phyloP scores from a whole-genome alignment of 306 rosid species.

The Vigna nakashimae region DNA sequence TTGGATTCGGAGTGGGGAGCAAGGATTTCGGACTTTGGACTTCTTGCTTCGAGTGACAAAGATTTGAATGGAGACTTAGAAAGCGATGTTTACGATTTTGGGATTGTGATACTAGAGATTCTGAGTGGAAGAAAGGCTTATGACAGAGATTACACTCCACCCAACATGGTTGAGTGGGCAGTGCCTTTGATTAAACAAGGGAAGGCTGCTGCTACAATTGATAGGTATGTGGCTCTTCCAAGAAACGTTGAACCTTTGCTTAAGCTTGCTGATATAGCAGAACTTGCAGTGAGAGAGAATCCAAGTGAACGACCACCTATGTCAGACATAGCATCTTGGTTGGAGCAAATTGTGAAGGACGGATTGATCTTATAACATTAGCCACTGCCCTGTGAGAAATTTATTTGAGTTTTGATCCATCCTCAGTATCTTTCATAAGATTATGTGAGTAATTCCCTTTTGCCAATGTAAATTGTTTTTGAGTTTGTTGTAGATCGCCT shows the following conservation, averaged over 20 bases:
- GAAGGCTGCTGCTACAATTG: slow-evolving; percentile 76
- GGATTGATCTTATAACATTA: slow-evolving; percentile 62
- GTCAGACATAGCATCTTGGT: slow-evolving; percentile 74
- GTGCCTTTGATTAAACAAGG: slow-evolving; percentile 80
- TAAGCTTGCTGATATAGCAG: slow-evolving; percentile 83
- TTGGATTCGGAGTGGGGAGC: slow-evolving; percentile 89
- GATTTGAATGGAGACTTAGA: slow-evolving; percentile 59
- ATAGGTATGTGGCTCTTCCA: slow-evolving; percentile 65
- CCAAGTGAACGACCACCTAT: slow-evolving; percentile 71
- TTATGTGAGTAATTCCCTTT: slow-evolving; percentile 44
- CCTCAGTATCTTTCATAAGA: not conserved
- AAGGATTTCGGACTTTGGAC: slow-evolving; percentile 82
- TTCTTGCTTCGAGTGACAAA: slow-evolving; percentile 61
- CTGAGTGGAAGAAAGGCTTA: slow-evolving; percentile 88
- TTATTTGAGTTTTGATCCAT: slow-evolving; percentile 32
- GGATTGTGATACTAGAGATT: slow-evolving; percentile 81
- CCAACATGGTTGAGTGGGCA: slow-evolving; percentile 83
- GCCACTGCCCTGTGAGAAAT: slow-evolving; percentile 6
- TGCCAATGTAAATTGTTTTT: slow-evolving; percentile 63
- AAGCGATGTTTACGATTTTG: slow-evolving; percentile 72
- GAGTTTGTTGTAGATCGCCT: slow-evolving; percentile 58
- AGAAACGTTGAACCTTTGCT: slow-evolving; percentile 90
- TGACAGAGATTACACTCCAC: slow-evolving; percentile 72
- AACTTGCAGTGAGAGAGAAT: slow-evolving; percentile 62
- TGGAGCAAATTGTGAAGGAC: slow-evolving; percentile 88